Percentiles rank a stretch among this genome's conserved stretches.
Conservation (phyloP, 2,329 filamentous ascomycete species). For the Penicillium sp. region DNA sequence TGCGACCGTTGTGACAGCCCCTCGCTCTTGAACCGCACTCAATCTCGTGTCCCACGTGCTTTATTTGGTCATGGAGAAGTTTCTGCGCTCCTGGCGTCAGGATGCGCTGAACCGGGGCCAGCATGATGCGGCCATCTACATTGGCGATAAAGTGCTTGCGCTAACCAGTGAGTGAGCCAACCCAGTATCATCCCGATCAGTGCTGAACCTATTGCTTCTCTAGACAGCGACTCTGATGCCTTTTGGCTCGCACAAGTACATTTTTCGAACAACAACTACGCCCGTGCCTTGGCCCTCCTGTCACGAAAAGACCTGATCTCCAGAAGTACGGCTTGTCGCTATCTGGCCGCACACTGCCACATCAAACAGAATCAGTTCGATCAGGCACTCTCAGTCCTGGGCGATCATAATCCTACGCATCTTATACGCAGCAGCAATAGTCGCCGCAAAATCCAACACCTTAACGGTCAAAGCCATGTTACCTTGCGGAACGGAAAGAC, state of each 20-base stretch:
- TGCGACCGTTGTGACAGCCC: no score
- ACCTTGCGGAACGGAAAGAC: conserved; percentile 41
- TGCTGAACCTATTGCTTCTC: conserved; percentile 9
- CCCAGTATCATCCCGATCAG: no score
- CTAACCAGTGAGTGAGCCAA: no score
- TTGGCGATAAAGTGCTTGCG: conserved; percentile 91
- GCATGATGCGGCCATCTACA: conserved; percentile 91
- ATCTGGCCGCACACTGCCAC: conserved; percentile 85
- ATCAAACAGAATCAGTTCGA: conserved; percentile 87
- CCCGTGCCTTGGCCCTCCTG: conserved; percentile 77
- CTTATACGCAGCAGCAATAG: conserved; percentile 62
- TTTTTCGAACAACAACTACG: conserved; percentile 91
- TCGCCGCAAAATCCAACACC: conserved; percentile 63
- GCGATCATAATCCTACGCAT: conserved; percentile 88
- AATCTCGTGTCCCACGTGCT: no score
- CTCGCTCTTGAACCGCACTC: no score
- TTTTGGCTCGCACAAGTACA: conserved; percentile 98
- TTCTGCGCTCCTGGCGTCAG: conserved; percentile 86
- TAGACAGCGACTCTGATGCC: conserved; percentile 85
- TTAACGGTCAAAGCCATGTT: conserved; percentile 46
- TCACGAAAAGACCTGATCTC: conserved; percentile 71
- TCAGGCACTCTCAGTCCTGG: conserved; percentile 74
- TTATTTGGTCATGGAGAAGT: conserved; percentile 99
- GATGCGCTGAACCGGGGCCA: conserved; percentile 93
- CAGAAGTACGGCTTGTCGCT: conserved; percentile 77